A percentile compares a stretch with the other conserved stretches of the same genome.
Evolutionary conservation across 352 stramenopile species (phyloP).

Genomic region (Blastocystis sp.): DNA sequence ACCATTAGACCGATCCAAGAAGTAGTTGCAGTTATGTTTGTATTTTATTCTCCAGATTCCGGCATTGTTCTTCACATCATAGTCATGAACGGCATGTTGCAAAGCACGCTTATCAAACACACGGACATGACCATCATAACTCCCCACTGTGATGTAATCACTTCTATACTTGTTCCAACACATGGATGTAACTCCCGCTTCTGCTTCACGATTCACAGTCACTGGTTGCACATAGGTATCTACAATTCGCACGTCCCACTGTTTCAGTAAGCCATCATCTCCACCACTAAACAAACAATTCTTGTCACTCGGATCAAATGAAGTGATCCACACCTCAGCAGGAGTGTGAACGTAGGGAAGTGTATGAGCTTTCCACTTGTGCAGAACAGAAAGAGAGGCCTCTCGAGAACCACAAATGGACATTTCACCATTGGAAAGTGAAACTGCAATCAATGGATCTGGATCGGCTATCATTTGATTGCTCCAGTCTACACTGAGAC

Average conservation of each 20-base stretch:
- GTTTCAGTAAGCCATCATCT: slow-evolving; percentile 49
- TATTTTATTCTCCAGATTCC: slow-evolving; percentile 62
- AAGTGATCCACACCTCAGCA: slow-evolving; percentile 57
- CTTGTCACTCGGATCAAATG: slow-evolving; percentile 19
- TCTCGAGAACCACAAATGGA: background rate
- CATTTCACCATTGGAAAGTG: slow-evolving; percentile 54
- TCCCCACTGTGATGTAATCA: slow-evolving; percentile 32
- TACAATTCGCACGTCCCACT: slow-evolving; percentile 21
- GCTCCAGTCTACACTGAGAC: slow-evolving; percentile 58
- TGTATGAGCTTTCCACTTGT: slow-evolving; percentile 50
- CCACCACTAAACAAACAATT: slow-evolving; percentile 32
- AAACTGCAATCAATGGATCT: background rate
- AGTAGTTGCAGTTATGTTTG: slow-evolving; percentile 55
- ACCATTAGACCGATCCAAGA: background rate
- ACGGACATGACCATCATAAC: slow-evolving; percentile 55
- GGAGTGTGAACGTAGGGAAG: slow-evolving; percentile 30
- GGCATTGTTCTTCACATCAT: slow-evolving; percentile 35
- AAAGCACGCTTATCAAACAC: slow-evolving; percentile 41
- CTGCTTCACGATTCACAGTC: background rate
- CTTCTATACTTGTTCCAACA: slow-evolving; percentile 40
- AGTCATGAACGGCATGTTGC: background rate
- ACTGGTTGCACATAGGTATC: background rate
- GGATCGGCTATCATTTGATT: slow-evolving; percentile 17
- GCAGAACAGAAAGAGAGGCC: background rate
- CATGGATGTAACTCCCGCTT: slow-evolving; percentile 41